Evolutionary conservation across 306 rosid genomes (phyloP), one percentile per base, ranked within the genome.

Genomic region (Cucurbita ficifolia): DNA sequence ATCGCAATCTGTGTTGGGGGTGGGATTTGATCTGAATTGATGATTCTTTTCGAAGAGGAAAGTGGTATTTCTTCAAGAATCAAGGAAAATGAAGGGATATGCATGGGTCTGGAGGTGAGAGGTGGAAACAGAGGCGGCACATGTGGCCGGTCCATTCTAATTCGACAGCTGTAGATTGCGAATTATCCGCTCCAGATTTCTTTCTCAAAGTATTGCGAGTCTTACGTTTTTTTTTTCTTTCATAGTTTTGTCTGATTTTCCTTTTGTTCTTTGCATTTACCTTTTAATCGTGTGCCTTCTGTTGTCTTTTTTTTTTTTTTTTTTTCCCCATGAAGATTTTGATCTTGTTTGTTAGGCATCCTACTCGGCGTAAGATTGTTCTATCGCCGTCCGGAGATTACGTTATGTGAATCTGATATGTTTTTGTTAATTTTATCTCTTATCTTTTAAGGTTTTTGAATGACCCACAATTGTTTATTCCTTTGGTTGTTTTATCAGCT

Each of bases 91-190:
- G 98, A 90, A 80, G 88, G 97, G 91, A 81, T 87, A 87, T 94
- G 95, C 96, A 86, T 90, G 98, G 96, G 87, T 86, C 73, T 80
- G 85, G 85, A 81, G 85, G 87, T 93, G 96, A 93, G 86, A 72
- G 86, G 81, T 84, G 89, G 88, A 90, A 82, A 86, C 87, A 83
- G 84, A 88, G 83, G 75, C 90, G 89, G 99, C 99, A 94, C 96
- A 94, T 94, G 99, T 94, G 96, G 99, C 92, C 95, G 81, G 95
- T 89, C 90, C 89, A 82, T 85, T 67, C 89, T 73, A 83, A 80
- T 91, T 88, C 92, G 86, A 84, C 90, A 83, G 79, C 89, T 89
- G 95, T 88, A 90, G 96, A 81, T 82, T 62, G 79, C 86, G 88
- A 80, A 82, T 86, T 89, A 78, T 81, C 86, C 59, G 74, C 77